A percentile compares a stretch with the other conserved stretches of the same genome.
Conservation (phyloP, 805 yeast species). For the Spathaspora passalidarum region DNA sequence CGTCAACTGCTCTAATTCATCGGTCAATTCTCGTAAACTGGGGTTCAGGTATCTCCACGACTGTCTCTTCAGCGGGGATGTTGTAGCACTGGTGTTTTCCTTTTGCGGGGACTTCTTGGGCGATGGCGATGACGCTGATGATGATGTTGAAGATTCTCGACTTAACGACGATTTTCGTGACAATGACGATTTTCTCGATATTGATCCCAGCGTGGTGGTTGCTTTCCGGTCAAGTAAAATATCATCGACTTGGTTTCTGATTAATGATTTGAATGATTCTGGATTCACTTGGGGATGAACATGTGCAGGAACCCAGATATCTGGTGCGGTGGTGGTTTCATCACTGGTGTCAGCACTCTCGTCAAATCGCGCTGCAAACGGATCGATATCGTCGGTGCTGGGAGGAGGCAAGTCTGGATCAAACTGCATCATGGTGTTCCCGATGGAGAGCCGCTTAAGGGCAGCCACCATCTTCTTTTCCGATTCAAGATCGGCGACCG, state of each 20-base stretch:
- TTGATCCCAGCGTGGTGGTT: conserved; percentile 7
- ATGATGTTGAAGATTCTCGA: conserved; percentile 6
- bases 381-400: conserved; percentile 23
- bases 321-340: conserved; percentile 17
- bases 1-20: conserved; percentile 70
- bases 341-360: conserved; percentile 12
- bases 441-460: conserved; percentile 70
- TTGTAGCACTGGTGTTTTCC: conserved; percentile 1
- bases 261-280: conserved; percentile 70
- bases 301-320: conserved; percentile 92
- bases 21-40: conserved; percentile 67
- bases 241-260: conserved; percentile 56
- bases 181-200: conserved; percentile 23
- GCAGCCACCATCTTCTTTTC: conserved; percentile 74
- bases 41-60: conserved; percentile 43
- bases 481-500: conserved; percentile 74
- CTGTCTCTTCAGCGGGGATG: conserved; percentile 10
- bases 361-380: conserved; percentile 10
- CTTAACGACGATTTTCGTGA: conserved; percentile 12
- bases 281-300: conserved; percentile 96
- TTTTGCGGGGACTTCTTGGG: conserved; percentile 2
- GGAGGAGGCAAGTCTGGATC: conserved; percentile 71
- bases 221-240: conserved; percentile 40
- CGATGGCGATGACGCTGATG: conserved; percentile 5
- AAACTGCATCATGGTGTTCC: conserved; percentile 51